Conservation (phyloP, 2,329 filamentous ascomycete genomes). For the Colletotrichum abscissum region DNA sequence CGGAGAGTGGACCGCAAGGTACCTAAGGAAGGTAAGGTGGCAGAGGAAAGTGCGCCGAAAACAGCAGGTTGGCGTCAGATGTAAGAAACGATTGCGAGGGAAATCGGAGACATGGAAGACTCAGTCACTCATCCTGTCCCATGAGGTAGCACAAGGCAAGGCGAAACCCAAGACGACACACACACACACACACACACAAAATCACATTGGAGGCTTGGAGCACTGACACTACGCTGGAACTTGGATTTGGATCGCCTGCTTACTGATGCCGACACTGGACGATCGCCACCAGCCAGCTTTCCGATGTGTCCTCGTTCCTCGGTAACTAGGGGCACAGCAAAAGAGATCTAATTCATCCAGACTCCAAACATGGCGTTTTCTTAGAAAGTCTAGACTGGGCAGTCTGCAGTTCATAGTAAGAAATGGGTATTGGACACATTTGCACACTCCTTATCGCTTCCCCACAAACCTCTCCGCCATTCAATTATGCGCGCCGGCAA, state of each 20-base stretch:
- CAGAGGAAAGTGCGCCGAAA: neutral
- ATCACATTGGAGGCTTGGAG: neutral
- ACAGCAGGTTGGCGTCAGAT: conserved; percentile 23
- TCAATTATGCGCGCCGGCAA: neutral
- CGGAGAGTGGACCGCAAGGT: neutral
- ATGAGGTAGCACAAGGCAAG: neutral
- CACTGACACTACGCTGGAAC: conserved; percentile 6
- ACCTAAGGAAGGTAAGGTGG: too few relatives aligned
- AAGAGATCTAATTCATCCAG: neutral
- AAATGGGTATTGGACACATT: neutral
- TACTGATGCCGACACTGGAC: conserved; percentile 2
- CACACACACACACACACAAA: conserved; percentile 9
- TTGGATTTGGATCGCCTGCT: neutral
- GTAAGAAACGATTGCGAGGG: neutral
- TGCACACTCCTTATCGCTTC: neutral
- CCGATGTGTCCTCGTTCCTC: neutral
- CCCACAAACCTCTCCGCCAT: neutral
- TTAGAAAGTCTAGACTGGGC: too few relatives aligned
- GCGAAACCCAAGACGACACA: conserved; percentile 11
- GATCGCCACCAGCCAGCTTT: neutral
- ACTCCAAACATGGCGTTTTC: neutral
- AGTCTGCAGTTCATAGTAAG: neutral
- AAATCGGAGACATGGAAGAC: too few relatives aligned
- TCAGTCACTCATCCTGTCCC: neutral
- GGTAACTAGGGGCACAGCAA: neutral